A percentile compares a stretch with the other conserved stretches of the same genome.
Evolutionary conservation across 805 yeast species (phyloP).

Genomic region (Tetrapisispora taiwanensis): DNA sequence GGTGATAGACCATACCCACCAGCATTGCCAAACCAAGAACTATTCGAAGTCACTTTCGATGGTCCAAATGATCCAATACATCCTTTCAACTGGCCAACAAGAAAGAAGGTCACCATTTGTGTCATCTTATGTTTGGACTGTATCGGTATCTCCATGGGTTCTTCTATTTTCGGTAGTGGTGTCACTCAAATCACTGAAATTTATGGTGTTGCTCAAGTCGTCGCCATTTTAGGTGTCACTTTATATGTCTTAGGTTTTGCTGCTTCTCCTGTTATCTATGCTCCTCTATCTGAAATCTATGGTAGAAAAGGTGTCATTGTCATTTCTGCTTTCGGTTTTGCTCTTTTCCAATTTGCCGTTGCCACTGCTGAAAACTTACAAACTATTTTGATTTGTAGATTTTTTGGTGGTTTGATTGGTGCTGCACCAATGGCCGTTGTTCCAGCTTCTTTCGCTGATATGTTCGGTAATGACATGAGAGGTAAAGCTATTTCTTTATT

Average conservation of each 20-base stretch:
- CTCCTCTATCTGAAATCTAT: constrained; percentile 71
- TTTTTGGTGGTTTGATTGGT: constrained; percentile 71
- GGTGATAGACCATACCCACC: constrained; percentile 57
- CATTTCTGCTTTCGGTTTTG: constrained; percentile 45
- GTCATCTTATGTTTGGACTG: constrained; percentile 37
- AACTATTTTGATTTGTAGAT: constrained; percentile 66
- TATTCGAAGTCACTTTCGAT: constrained; percentile 60
- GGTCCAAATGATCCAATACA: constrained; percentile 70
- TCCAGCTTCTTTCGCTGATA: constrained; percentile 80
- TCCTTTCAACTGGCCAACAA: constrained; percentile 65
- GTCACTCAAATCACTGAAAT: constrained; percentile 37
- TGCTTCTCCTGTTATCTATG: constrained; percentile 85
- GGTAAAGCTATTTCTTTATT: constrained; percentile 71
- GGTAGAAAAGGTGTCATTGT: constrained; percentile 60
- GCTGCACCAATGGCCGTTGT: constrained; percentile 80
- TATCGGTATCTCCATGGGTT: constrained; percentile 56
- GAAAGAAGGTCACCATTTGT: constrained; percentile 35
- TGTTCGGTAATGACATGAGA: constrained; percentile 54
- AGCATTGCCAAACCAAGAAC: constrained; percentile 35
- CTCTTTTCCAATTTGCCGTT: constrained; percentile 56
- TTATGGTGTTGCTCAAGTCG: constrained; percentile 55
- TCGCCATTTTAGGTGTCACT: constrained; percentile 67
- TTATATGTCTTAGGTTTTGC: constrained; percentile 90
- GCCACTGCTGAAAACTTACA: constrained; percentile 76
- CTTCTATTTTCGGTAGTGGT: constrained; percentile 68